Base-by-base conservation (phyloP, 108 stramenopile species). In the Halocafeteria seosinensis region DNA sequence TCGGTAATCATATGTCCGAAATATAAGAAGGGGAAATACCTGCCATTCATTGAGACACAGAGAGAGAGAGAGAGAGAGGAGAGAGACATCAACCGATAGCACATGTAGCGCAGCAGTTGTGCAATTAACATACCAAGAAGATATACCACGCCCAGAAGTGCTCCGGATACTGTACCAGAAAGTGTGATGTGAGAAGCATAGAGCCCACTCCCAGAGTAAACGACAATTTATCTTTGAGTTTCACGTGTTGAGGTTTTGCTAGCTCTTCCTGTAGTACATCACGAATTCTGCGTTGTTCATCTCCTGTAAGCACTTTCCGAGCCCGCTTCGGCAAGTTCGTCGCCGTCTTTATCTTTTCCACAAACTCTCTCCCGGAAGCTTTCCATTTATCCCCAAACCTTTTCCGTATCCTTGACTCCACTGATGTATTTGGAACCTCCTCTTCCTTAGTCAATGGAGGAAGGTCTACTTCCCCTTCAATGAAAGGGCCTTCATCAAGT, bases 1-100 rank as follows among this genome's bases (percentile, higher is more conserved):
- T 24, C 38, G 50, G 73, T 78, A 80, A 58, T 76, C 37, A 13
- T 62, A 73, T 42, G 68, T 66, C 32, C 79, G 72, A 36, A 78
- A 42, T 37, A 74, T 29, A 6, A 80, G 34, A 30, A 78, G 64
- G 32, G 76, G 32, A 27, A 76, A 73, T 27, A 78, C 35, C n/a
- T n/a, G n/a, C n/a, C n/a, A n/a, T n/a, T n/a, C 42, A 47, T 47
- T 17, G 17, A 47, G 42, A 21, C 17, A 17, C 42, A 21, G 42
- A 47, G 42, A 17, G n/a, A n/a, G 42, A 47, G 42, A n/a, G 17
- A n/a, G 17, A n/a, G 17, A n/a, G 42, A 17, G 42, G 42, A n/a
- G 17, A 47, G 42, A 47, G 42, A 17, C 42, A 47, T 47, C 17
- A 47, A n/a, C n/a, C n/a, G 42, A 47, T 17, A 17, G 17, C n/a